Conservation (phyloP, 257 asterid genomes). For the Solanum boliviense region DNA sequence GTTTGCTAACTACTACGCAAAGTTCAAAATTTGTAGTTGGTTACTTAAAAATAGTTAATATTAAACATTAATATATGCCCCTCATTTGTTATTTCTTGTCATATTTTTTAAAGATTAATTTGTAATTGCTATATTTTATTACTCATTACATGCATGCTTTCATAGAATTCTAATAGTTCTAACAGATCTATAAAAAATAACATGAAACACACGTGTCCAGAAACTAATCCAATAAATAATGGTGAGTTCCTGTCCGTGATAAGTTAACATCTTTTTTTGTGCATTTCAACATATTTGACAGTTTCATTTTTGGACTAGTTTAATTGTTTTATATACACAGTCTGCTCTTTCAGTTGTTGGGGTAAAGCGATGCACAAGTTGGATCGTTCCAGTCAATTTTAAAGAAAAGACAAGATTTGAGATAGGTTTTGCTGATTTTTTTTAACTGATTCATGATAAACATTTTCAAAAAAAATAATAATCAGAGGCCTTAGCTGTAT, state of each 20-base stretch:
- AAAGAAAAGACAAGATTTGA: conserved; percentile 43
- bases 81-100: no score
- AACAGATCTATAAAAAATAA: no score
- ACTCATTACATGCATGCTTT: no score
- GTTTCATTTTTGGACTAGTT: background rate
- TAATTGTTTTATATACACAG: conserved; percentile 18
- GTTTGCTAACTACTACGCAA: no score
- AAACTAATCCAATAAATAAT: conserved; percentile 25
- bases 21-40: no score
- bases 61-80: no score
- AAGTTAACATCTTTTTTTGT: conserved; percentile 27
- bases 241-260: conserved; percentile 74
- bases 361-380: conserved; percentile 61
- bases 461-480: background rate
- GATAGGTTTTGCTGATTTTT: conserved; percentile 6
- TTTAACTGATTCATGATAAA: background rate
- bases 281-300: background rate
- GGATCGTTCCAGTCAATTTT: conserved; percentile 52
- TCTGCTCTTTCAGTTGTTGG: conserved; percentile 53
- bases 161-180: no score
- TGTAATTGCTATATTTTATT: no score
- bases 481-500: background rate
- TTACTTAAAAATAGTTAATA: no score
- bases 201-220: no score
- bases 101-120: no score